Evolutionary conservation across 2,329 filamentous ascomycete species (phyloP), one percentile per base, ranked within the genome.

Genomic region (Phaeoacremonium minimum): DNA sequence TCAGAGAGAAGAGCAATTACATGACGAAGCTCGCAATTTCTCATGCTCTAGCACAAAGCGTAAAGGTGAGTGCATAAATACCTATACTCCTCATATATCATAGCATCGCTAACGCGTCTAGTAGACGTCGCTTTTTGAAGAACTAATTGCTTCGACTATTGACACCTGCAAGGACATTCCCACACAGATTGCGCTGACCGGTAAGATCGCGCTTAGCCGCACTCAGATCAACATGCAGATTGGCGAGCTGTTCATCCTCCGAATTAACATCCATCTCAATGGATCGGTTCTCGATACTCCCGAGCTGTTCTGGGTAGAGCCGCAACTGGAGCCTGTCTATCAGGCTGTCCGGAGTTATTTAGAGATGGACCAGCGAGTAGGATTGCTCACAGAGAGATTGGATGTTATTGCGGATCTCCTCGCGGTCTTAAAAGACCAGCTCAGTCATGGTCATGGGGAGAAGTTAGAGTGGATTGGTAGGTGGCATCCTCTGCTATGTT

Each of bases 141-240:
- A 96, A 54, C 75, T 97, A 19, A 87, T 98, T 31, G 87, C 91
- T 38, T 87, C 89, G 36, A 97, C 91, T 3, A 94, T 98, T 50
- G 85, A 94, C 47, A 83, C 85, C 2, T 96, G 90, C 52, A 94
- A 95, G 57, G 87, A 94, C 41, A 86, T 98, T 5, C 93, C 93
- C 0, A 83, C 87, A 7, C 87, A 95, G 60, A 95, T 98, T 49
- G 91, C 93, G 4, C 69, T 86, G 46, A 96, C 91, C 0, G 93
- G 93, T 45, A 93, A 90, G 55, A 93, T 98, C 54, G 83, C 87
- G 37, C 78, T 98, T 40, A 88, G 83, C 40, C 81, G 91, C 30
- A 80, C 81, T 41, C 82, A 97, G 58, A 96, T 98, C 71, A 97
- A 97, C 70, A 97, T 97, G 90, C 90, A 97, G 64, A 96, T 98